These are phyloP conservation scores for Vitis hybrid DNA, from an alignment of 177 flowering plant species.

Conservation along the genomic window DNA sequence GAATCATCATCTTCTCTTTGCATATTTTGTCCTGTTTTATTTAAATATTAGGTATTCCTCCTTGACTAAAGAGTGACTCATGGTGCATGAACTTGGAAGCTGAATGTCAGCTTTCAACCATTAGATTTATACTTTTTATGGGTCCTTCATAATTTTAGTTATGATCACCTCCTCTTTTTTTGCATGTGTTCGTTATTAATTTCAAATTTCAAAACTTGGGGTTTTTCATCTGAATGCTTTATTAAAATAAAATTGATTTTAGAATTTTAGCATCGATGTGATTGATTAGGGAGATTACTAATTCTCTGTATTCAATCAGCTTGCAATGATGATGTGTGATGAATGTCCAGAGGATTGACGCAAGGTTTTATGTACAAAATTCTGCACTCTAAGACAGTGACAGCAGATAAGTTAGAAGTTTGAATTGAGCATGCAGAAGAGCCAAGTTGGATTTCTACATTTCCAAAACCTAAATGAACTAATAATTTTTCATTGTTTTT, in stretches of 20 bases:
- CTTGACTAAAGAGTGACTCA: no score
- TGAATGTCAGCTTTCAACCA: no score
- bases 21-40: no score
- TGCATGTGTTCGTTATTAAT: no score
- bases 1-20: no score
- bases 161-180: no score
- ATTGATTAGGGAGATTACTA: slow-evolving; percentile 21
- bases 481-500: not conserved
- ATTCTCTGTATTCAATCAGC: slow-evolving; percentile 49
- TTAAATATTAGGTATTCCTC: no score
- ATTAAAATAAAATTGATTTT: not conserved
- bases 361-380: slow-evolving; percentile 26
- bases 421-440: slow-evolving; percentile 28
- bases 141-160: no score
- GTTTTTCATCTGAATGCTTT: no score
- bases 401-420: slow-evolving; percentile 34
- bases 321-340: slow-evolving; percentile 73
- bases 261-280: slow-evolving; percentile 5
- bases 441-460: slow-evolving; percentile 19
- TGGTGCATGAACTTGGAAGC: no score
- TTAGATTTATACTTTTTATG: no score
- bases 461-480: slow-evolving; percentile 19
- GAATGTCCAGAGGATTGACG: slow-evolving; percentile 34
- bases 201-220: no score
- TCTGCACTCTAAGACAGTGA: slow-evolving; percentile 27